These are phyloP conservation scores for Haplosporangium sp. DNA, from an alignment of 371 early-diverging fungal species.

Conservation along the genomic window DNA sequence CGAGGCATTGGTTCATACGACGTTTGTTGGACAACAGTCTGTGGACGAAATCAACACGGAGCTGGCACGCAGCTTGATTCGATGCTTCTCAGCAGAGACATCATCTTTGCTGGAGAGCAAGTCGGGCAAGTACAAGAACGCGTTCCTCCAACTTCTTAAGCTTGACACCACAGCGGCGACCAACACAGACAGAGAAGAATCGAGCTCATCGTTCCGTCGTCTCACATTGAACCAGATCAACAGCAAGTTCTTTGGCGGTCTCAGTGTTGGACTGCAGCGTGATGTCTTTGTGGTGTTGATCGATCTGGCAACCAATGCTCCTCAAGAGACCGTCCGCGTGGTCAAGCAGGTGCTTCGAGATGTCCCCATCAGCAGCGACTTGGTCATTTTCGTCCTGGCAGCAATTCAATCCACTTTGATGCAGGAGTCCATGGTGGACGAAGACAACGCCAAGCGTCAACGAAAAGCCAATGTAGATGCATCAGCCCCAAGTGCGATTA, in stretches of 20 bases:
- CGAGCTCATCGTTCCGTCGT: slow-evolving; percentile 66
- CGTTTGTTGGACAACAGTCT: slow-evolving; percentile 45
- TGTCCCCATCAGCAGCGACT: slow-evolving; percentile 65
- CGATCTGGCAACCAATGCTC: slow-evolving; percentile 72
- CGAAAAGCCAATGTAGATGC: slow-evolving; percentile 30
- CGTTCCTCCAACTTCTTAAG: slow-evolving; percentile 61
- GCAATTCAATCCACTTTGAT: slow-evolving; percentile 49
- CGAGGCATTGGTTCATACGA: slow-evolving; percentile 54
- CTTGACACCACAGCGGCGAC: slow-evolving; percentile 58
- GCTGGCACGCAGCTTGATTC: slow-evolving; percentile 65
- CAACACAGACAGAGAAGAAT: slow-evolving; percentile 63
- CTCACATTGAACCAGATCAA: slow-evolving; percentile 71
- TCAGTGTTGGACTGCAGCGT: slow-evolving; percentile 60
- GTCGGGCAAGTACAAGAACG: slow-evolving; percentile 59
- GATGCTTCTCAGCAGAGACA: slow-evolving; percentile 70
- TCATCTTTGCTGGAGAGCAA: slow-evolving; percentile 60
- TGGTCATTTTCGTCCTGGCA: slow-evolving; percentile 61
- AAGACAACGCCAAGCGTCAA: slow-evolving; percentile 46
- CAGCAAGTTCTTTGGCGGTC: slow-evolving; percentile 62
- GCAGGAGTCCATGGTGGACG: slow-evolving; percentile 29
- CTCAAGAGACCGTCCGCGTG: slow-evolving; percentile 67
- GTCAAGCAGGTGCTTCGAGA: slow-evolving; percentile 68
- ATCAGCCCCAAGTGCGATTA: slow-evolving; percentile 31
- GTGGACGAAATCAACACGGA: slow-evolving; percentile 36
- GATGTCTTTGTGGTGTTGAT: slow-evolving; percentile 71